These are phyloP conservation scores for Akanthomyces lecanii DNA, from an alignment of 2,329 filamentous ascomycete species.

Conservation along the genomic window DNA sequence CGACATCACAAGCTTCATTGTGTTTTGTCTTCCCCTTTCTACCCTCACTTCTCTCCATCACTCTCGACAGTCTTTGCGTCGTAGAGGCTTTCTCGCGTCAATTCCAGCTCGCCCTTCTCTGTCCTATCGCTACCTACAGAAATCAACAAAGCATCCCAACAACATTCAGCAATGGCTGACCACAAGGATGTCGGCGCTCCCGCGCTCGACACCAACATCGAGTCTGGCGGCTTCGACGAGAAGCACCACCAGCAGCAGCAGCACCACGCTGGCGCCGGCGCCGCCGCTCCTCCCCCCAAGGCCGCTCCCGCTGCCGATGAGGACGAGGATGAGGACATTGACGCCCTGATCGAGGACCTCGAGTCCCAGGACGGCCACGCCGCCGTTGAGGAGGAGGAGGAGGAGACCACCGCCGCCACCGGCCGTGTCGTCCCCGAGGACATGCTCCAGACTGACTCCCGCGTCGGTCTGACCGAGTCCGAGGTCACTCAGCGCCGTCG, in stretches of 20 bases:
- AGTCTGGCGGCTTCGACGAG: conserved; percentile 62
- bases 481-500: conserved; percentile 62
- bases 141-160: conserved; percentile 15
- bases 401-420: conserved; percentile 42
- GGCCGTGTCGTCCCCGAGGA: conserved; percentile 66
- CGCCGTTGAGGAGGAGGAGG: conserved; percentile 54
- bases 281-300: conserved; percentile 33
- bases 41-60: conserved; percentile 22
- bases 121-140: conserved; percentile 10
- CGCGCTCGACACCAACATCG: conserved; percentile 60
- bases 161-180: conserved; percentile 47
- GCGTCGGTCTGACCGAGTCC: conserved; percentile 64
- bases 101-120: background rate
- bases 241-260: conserved; percentile 41
- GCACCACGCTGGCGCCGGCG: conserved; percentile 15
- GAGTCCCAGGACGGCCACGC: conserved; percentile 74
- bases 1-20: conserved; percentile 30
- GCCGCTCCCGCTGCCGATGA: conserved; percentile 56
- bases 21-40: conserved; percentile 22
- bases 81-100: background rate
- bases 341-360: conserved; percentile 81
- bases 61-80: background rate
- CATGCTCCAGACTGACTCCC: conserved; percentile 71
- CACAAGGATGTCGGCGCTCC: conserved; percentile 48
- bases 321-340: conserved; percentile 73